phyloP scores from a whole-genome alignment of 2,329 filamentous ascomycete genomes.

The Rutstroemia sydowiana region DNA sequence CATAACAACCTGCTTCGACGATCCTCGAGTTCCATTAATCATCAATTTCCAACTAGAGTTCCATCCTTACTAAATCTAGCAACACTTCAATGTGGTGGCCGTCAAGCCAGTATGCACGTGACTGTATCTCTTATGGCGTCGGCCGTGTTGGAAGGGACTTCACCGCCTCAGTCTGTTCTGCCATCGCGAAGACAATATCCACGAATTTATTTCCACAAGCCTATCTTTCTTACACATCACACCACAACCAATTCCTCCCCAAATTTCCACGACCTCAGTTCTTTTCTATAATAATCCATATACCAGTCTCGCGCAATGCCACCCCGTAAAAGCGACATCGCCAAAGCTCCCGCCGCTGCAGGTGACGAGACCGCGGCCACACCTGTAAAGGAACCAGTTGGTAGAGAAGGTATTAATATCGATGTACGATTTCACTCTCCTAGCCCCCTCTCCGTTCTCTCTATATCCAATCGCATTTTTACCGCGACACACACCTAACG shows the following conservation, averaged over 20 bases:
- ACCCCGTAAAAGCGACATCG: conserved; percentile 47
- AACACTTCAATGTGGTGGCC: no score
- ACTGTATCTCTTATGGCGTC: no score
- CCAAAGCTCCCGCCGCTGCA: conserved; percentile 38
- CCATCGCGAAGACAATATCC: not conserved
- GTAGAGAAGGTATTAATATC: conserved; percentile 34
- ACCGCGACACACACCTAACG: no score
- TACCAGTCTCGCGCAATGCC: conserved; percentile 38
- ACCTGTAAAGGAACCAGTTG: conserved; percentile 22
- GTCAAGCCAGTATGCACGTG: no score
- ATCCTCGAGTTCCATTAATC: no score
- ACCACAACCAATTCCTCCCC: conserved; percentile 3
- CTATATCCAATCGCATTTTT: not conserved
- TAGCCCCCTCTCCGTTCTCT: no score
- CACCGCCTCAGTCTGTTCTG: conserved; percentile 9
- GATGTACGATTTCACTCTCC: conserved; percentile 44
- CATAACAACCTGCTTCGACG: no score
- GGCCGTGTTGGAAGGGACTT: no score
- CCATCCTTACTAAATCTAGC: no score
- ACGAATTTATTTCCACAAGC: not conserved
- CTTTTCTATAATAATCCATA: not conserved
- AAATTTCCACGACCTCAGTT: not conserved
- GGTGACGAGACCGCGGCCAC: conserved; percentile 33
- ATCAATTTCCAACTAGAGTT: no score
- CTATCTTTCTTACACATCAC: not conserved